Base-by-base conservation (phyloP, 208 protist genomes). In the Trypanosomatidae sp. region DNA sequence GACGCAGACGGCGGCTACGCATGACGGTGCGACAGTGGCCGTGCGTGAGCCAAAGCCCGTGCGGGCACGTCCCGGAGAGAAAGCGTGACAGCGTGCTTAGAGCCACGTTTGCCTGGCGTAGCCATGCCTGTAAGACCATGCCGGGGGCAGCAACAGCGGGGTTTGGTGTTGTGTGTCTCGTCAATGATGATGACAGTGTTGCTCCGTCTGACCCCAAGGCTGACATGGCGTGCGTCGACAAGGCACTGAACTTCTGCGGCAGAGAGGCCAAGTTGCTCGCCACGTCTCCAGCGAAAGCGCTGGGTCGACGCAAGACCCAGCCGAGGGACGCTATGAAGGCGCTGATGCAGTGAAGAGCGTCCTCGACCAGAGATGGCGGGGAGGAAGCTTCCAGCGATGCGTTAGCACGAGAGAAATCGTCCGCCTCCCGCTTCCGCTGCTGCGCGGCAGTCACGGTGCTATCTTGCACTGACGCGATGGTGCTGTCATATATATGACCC, bases 1-100 rank as follows among this genome's bases (percentile, higher is more conserved):
- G 62, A 9, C 60, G 74, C 66, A 77, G 60, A 22, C 41, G 74
- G 36, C 79, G 74, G 25, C 79, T 70, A 4, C 75, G 75, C 69
- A 75, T 56, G 15, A 52, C 69, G 28, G 64, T 44, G 49, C 64
- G 69, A 43, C 75, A 69, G 64, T 80, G 71, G 64, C 53, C 69
- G 41, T 71, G 52, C 68, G 49, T 69, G 33, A 80, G 74, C 69
- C 75, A 80, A 2, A 56, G 69, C 1, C 75, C 75, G 62, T 71
- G 60, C 50, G 75, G 75, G 41, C 74, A 80, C 13, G 64, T 80
- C 28, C 6, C 25, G 22, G 36, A 55, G 25, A 56, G 64, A 39
- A 74, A 80, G 69, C 30, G 22, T 7, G 55, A 43, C 25, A 80
- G 75, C 3, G 56, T 47, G 46, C 22, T 36, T 17, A 71, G 53